Conservation (phyloP, 306 rosid genomes). For the Rubus parviflorus region DNA sequence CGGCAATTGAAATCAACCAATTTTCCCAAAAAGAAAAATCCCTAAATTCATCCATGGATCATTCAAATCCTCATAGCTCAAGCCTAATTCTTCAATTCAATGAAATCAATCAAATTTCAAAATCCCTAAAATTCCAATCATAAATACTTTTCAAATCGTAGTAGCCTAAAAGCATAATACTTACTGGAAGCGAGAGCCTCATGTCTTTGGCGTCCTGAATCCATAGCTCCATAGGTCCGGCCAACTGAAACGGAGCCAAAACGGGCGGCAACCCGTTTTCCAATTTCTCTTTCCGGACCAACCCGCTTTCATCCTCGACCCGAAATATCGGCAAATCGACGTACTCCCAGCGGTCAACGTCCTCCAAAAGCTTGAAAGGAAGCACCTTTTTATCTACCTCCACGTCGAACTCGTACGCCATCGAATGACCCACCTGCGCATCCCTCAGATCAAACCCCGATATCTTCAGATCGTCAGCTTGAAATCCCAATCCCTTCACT, state of each 20-base stretch:
- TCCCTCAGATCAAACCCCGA: conserved; percentile 79
- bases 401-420: conserved; percentile 76
- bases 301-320: conserved; percentile 43
- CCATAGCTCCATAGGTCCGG: conserved; percentile 98
- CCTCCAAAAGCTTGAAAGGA: conserved; percentile 88
- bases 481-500: conserved; percentile 73
- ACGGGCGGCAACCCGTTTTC: conserved; percentile 60
- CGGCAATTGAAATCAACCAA: background rate
- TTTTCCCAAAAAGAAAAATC: background rate
- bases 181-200: conserved; percentile 84
- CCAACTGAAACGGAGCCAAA: conserved; percentile 91
- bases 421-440: conserved; percentile 79
- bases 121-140: background rate
- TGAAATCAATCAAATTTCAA: background rate
- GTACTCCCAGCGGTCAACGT: conserved; percentile 77
- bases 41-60: background rate
- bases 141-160: too few species aligned
- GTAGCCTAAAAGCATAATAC: conserved; percentile 1
- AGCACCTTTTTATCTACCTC: conserved; percentile 67
- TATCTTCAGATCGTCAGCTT: conserved; percentile 57
- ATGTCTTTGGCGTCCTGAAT: conserved; percentile 83
- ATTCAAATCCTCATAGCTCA: too few species aligned
- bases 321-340: conserved; percentile 82
- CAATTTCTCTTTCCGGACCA: conserved; percentile 44
- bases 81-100: background rate